Evolutionary conservation across 2,329 filamentous ascomycete species (phyloP), one percentile per base, ranked within the genome.

Genomic region (Gaeumannomyces tritici): DNA sequence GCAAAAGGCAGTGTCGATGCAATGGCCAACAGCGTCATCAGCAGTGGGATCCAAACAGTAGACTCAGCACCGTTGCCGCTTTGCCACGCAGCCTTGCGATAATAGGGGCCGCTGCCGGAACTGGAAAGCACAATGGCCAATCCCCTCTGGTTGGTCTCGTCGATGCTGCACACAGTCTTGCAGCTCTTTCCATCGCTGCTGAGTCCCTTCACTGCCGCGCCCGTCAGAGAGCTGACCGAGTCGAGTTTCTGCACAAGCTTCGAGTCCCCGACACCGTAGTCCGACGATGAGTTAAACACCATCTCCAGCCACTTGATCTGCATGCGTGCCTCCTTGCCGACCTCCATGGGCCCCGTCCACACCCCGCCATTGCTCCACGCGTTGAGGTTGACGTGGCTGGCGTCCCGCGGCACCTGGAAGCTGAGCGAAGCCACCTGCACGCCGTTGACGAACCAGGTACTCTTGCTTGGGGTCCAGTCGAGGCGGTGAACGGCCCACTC

Each of bases 271-370:
- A 8, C 28, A 13, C 35, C 58, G 26, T 60, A 42, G 33, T 47
- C 33, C 61, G 74, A 73, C 2, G 74, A 75, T 60, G 68, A 73
- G 65, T 76, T 76, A 62, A 80, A 83, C 13, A 79, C 75, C 68
- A 76, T 70, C 65, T 83, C 80, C 61, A 83, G 77, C 79, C 79
- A 83, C 70, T 79, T 76, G 55, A 83, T 75, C 62, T 82, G 78
- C 68, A 83, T 72, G 62, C 76, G 77, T 0, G 80, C 80, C 35
- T 72, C 70, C 9, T 69, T 67, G 24, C 73, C 74, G 5, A 72
- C 67, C 2, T 62, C 70, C 79, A 81, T 81, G 58, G 77, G 73
- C 4, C 79, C 80, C 61, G 74, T 78, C 80, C 80, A 83, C 51
- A 71, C 72, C 6, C 80, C 80, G 31, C 80, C 80, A 65, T 83